Percentiles rank a stretch among this genome's conserved stretches.
Conservation (phyloP, 768 basidiomycete genomes). For the Tricholoma sp. region DNA sequence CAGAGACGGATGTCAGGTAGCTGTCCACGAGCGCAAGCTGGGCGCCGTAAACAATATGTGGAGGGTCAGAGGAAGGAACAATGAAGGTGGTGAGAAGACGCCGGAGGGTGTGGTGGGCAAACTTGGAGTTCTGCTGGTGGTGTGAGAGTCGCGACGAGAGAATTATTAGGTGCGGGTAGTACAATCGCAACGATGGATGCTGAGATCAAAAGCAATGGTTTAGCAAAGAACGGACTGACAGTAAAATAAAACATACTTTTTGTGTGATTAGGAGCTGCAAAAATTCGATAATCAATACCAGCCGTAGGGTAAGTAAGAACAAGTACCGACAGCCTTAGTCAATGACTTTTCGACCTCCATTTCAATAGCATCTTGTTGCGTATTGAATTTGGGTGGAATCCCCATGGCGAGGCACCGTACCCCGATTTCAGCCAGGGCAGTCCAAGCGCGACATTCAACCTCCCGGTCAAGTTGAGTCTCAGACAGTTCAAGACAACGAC, state of each 20-base stretch:
- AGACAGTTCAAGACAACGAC: conserved; percentile 46
- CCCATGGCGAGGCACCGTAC: conserved; percentile 47
- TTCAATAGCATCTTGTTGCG: conserved; percentile 49
- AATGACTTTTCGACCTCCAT: conserved; percentile 64
- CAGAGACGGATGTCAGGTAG: background rate
- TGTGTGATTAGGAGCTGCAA: conserved; percentile 49
- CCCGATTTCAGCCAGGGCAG: conserved; percentile 63
- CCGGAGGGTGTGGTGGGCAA: conserved; percentile 53
- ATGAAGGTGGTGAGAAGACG: conserved; percentile 34
- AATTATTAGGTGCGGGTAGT: conserved; percentile 53
- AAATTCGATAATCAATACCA: background rate
- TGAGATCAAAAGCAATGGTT: conserved; percentile 15
- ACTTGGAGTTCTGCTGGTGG: conserved; percentile 46
- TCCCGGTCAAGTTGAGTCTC: conserved; percentile 39
- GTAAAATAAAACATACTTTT: conserved; percentile 39
- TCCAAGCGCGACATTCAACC: conserved; percentile 69
- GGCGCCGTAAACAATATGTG: conserved; percentile 46
- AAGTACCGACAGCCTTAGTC: conserved; percentile 57
- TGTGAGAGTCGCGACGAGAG: conserved; percentile 60
- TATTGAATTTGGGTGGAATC: conserved; percentile 30
- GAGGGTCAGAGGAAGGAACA: conserved; percentile 28
- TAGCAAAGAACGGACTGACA: background rate
- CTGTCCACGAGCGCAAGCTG: conserved; percentile 53
- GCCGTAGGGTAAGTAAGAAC: background rate
- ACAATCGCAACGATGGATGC: conserved; percentile 62